Conservation (phyloP, 306 rosid genomes). For the Castanospermum australe region DNA sequence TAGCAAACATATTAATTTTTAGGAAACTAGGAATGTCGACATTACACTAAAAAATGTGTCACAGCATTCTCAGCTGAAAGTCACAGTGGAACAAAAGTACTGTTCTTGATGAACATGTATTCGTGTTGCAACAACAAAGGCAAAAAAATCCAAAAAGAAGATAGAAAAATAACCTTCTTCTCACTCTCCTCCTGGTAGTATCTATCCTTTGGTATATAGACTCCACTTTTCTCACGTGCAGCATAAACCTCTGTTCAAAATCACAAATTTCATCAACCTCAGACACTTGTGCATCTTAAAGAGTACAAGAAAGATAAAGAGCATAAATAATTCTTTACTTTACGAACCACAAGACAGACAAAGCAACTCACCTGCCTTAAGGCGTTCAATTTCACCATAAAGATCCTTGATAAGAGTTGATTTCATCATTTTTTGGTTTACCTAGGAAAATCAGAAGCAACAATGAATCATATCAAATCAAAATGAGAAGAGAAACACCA, state of each 20-base stretch:
- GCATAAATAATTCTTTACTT: not conserved
- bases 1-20: not conserved
- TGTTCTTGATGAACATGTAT: not conserved
- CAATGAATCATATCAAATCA: not conserved
- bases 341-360: not conserved
- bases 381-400: constrained; percentile 96
- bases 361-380: constrained; percentile 70
- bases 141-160: not conserved
- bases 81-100: not conserved
- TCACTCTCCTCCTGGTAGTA: constrained; percentile 91
- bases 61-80: not conserved
- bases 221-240: constrained; percentile 95
- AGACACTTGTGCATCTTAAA: not conserved
- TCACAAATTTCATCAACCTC: constrained; percentile 1
- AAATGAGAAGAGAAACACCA: not conserved
- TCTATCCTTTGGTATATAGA: constrained; percentile 92
- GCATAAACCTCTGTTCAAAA: constrained; percentile 85
- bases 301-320: not conserved
- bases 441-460: constrained; percentile 36
- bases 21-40: not conserved
- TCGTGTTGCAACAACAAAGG: not conserved
- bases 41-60: not conserved
- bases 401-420: constrained; percentile 95
- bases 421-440: constrained; percentile 99
- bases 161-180: constrained; percentile 53